Conservation (phyloP, 2,329 filamentous ascomycete genomes). For the Davidsoniella australis region DNA sequence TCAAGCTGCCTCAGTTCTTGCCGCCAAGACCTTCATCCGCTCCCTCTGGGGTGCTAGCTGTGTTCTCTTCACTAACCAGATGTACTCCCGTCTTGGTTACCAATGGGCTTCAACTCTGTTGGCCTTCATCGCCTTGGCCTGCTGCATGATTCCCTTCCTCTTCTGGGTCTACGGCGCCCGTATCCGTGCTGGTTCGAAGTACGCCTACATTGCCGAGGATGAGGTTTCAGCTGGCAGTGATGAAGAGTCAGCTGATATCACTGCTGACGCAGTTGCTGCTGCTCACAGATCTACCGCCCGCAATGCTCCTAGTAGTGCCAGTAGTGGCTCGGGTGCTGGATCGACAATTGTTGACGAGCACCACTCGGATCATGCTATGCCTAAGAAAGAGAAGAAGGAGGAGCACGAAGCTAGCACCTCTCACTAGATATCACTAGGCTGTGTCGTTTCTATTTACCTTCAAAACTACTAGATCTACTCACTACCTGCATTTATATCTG, state of each 20-base stretch:
- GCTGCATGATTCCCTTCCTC: constrained; percentile 66
- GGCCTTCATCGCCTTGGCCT: constrained; percentile 57
- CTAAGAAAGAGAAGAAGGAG: constrained; percentile 6
- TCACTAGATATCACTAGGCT: neutral
- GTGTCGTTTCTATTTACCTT: neutral
- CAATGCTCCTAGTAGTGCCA: constrained; percentile 1
- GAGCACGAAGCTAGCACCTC: neutral
- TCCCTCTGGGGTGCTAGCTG: constrained; percentile 65
- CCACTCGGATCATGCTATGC: neutral
- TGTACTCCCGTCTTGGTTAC: constrained; percentile 56
- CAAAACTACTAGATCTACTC: too few relatives aligned
- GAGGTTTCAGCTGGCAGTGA: constrained; percentile 15
- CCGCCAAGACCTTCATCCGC: constrained; percentile 65
- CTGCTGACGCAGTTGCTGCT: neutral
- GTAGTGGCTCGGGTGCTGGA: constrained; percentile 4
- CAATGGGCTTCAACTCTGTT: constrained; percentile 62
- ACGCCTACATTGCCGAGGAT: constrained; percentile 50
- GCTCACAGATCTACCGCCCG: neutral
- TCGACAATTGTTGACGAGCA: constrained; percentile 10
- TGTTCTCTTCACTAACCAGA: constrained; percentile 67
- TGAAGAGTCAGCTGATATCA: constrained; percentile 4
- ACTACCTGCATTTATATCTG: neutral
- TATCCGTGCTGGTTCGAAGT: constrained; percentile 54
- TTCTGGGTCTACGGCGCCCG: constrained; percentile 63
- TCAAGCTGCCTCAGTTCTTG: constrained; percentile 65